These are phyloP conservation scores for Limtongia smithiae DNA, from an alignment of 805 yeast genomes.

Conservation along the genomic window DNA sequence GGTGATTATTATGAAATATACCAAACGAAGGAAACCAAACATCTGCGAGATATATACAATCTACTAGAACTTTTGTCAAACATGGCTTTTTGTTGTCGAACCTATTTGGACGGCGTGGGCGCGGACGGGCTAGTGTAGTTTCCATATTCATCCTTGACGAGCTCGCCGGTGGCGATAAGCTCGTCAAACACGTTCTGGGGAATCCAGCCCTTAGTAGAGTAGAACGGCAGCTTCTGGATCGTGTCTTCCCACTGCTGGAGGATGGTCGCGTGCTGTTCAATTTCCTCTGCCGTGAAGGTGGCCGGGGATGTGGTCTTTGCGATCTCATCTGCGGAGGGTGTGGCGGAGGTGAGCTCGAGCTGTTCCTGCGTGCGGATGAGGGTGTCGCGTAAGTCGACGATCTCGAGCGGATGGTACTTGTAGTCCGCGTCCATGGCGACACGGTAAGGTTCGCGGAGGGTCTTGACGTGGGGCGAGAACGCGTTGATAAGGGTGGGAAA, in stretches of 20 bases:
- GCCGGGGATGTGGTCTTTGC: conserved; percentile 51
- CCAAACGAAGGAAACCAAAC: no score
- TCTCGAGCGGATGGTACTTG: conserved; percentile 41
- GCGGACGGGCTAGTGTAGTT: conserved; percentile 40
- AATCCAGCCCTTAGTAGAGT: conserved; percentile 91
- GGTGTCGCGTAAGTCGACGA: conserved; percentile 36
- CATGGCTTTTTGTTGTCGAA: no score
- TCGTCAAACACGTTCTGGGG: conserved; percentile 88
- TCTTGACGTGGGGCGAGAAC: conserved; percentile 74
- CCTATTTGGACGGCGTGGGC: background rate
- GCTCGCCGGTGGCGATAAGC: conserved; percentile 62
- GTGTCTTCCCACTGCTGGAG: conserved; percentile 67
- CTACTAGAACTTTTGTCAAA: no score
- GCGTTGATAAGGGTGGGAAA: conserved; percentile 69
- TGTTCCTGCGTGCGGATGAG: conserved; percentile 33
- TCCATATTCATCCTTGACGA: conserved; percentile 59
- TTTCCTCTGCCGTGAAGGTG: conserved; percentile 53
- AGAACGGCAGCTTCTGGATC: conserved; percentile 70
- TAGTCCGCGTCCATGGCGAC: conserved; percentile 23
- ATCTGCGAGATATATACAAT: no score
- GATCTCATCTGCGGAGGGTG: conserved; percentile 12
- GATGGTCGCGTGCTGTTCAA: conserved; percentile 54
- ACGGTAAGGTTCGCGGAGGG: conserved; percentile 37
- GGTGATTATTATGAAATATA: background rate
- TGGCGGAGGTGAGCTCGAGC: conserved; percentile 28